Base-by-base conservation (phyloP, 768 basidiomycete genomes). In the Collybiopsis luxurians region DNA sequence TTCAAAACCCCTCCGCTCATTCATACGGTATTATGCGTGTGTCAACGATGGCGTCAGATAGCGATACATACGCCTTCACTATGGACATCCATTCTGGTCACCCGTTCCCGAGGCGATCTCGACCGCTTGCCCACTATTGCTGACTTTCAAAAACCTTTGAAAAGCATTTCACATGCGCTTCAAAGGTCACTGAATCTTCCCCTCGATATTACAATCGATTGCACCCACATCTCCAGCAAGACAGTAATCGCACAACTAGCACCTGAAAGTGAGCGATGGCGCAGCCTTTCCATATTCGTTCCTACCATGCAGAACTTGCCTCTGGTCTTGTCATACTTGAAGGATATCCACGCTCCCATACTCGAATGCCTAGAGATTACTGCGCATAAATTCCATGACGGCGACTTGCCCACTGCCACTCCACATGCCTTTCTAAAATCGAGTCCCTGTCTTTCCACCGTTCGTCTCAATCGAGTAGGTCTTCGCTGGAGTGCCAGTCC, bases 1-100 rank as follows among this genome's bases (percentile, higher is more conserved):
- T 40, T 47, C 38, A 59, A 51, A 43, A 56, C 45, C 15, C 54
- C 59, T 34, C 30, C 59, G 12, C 44, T 59, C 31, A 56, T 56
- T 15, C 34, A 55, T 23, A 59, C 54, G 6, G 48, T 59, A 13
- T 51, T 56, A 40, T 46, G 43, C 28, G 56, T 57, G 26, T 60
- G 59, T 28, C 55, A 48, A 46, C 59, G 59, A 10, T 60, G 59
- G 59, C 56, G 59, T 15, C 55, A 60, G 28, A 40, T 60, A 19
- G 50, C 56, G 11, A 53, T 46, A 3, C 50, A 51, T 36, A 60
- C 59, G 2, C 55, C 56, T 26, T 39, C 56, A 15, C 49, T 61
- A 12, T 61, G 60, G 56, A 55, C 59, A 3, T 47, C 48, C 11
- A 21, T 56, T 12, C 26, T 50, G 13, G 48, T 59, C 24, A 49